Evolutionary conservation across 2,329 filamentous ascomycete genomes (phyloP), one percentile per base, ranked within the genome.

Genomic region (Ophiostoma ips): DNA sequence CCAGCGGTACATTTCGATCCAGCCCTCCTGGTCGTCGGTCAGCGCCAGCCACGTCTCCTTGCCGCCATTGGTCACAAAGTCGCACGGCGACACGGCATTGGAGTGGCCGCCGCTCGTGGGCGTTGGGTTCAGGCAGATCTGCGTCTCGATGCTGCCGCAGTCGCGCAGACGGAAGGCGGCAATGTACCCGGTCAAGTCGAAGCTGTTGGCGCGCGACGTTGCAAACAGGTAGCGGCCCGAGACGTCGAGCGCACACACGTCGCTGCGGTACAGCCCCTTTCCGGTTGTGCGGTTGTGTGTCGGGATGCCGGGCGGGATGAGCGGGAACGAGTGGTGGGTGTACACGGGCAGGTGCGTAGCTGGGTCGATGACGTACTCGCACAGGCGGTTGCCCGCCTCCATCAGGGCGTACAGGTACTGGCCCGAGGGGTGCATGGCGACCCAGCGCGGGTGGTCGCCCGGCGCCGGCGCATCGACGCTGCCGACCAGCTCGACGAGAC

Each of bases 1-100:
- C 84, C 87, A 94, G 49, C 87, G 73, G 63, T 94, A 94, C 51
- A 94, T 85, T 69, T 94, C 87, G 18, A 94, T 68, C 69, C 84
- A 90, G 6, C 87, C 87, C 57, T 88, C 79, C 68, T 94, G 84
- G 61, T 94, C 87, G 60, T 94, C 87, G 8, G 85, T 92, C 58
- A 94, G 73, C 16, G 87, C 87, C n/a, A 94, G 60, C 84, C 85
- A 94, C 7, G 43, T 45, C 43, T 45, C 43, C 18, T 31, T 34
- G 28, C 43, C 43, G n/a, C 43, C 43, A 66, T 94, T 87, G 59
- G 94, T 87, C 53, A 72, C 84, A 77, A 84, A 94, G 53, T 84
- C 81, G 61, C 84, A 87, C 1, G 87, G 87, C 51, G 78, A 76
- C n/a, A 94, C 84, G 0, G 87, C 87, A 61, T 94, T 94, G 54